Evolutionary conservation across 176 grass and related monocot species (phyloP), one percentile per base, ranked within the genome.

Genomic region (Olyra latifolia): DNA sequence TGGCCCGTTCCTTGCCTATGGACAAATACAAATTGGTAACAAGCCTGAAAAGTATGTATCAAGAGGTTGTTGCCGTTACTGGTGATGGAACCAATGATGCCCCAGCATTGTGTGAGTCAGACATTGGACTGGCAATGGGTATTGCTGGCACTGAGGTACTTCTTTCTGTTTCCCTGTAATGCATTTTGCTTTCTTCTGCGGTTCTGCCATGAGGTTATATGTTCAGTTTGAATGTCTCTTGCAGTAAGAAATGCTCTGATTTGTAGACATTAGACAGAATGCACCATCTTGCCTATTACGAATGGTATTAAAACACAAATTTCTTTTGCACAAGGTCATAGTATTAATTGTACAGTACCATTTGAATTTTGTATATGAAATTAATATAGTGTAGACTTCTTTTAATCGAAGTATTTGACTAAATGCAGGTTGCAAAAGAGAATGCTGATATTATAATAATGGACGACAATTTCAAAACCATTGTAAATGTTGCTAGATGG

Each of bases 41-140:
- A 88, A 65, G 84, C 58, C 62, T 94, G 86, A 84, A 76, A 86
- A 81, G 62, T 83, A 86, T 82, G 78, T 92, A 88, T 80, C 78
- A 90, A 87, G 92, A 94, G 77, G 89, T 97, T 25, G 95, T 97
- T 55, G 91, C 95, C 7, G 95, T 97, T 52, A 97, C 95, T 80
- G 95, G 95, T 90, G 95, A 97, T 92, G 95, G 95, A 73, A 94
- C 95, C 9, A 97, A 97, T 77, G 95, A 97, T 78, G 95, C 89
- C 35, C 95, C 95, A 62, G 95, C 95, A 63, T 78, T 97, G 80
- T n/a, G 77, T 32, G 85, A 88, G 71, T 91, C 95, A 64, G 95
- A 97, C 64, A 92, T 97, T 82, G 95, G 95, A 70, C 61, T 97
- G 32, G 95, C 91, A 69, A 97, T 97, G 95, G 95, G 95, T 54